Base-by-base conservation (phyloP, 257 asterid genomes). In the Linderniella brevidens region DNA sequence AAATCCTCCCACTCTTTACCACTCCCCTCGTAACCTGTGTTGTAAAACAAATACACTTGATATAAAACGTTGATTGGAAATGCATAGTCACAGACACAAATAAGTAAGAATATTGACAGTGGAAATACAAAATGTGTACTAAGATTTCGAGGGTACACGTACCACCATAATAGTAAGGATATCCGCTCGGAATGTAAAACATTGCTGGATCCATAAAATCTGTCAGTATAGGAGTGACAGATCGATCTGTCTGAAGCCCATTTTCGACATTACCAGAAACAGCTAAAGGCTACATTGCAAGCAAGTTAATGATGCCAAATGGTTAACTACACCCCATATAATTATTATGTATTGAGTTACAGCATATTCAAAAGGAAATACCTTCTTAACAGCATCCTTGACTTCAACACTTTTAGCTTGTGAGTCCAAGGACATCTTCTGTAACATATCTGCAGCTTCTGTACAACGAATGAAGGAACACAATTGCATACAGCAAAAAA, bases 381-480 rank as follows among this genome's bases (percentile, higher is more conserved):
- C 80, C 84, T 74, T 76, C 25, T 73, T 73, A 17, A 70, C 48
- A 8, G 74, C 67, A n/a, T 74, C 81, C 0, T 63, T 57, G 13
- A 66, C 43, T 45, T 74, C 84, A 41, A 65, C 19, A 13, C 65
- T 49, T 65, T 72, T 77, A 1, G 69, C 39, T 58, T 74, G 71
- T 1, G 87, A 50, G 13, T 77, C 85, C 77, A 80, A 40, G 4
- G 93, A 56, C 19, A 80, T 43, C 20, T 72, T 77, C 65, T 80
- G 88, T 76, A 80, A 47, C 56, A 80, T 46, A 7, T 68, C 85
- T 20, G 82, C 60, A 54, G 85, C 68, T 50, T 80, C 93, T 80
- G 36, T 40, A 25, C 32, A 25, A 25, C 32, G 4, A 25, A 25
- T 25, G 3, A 25, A 25, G 32, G 32, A 25, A 6, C 32, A 25